Percentiles rank a stretch among this genome's conserved stretches.
Conservation (phyloP, 2,329 filamentous ascomycete species). For the Juglanconis oblonga region DNA sequence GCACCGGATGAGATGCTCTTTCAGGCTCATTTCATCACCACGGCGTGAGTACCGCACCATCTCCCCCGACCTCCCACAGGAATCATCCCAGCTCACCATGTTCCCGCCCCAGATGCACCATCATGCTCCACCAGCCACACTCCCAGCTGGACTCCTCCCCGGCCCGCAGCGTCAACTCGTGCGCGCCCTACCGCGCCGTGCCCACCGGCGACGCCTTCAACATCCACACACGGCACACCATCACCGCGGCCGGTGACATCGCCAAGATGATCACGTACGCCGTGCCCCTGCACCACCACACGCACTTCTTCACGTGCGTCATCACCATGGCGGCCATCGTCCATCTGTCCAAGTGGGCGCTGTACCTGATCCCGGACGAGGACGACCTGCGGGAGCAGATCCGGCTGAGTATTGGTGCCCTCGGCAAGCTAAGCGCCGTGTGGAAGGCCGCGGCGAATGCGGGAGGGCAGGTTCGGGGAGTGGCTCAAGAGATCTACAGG, state of each 20-base stretch:
- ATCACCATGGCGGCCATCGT: constrained; percentile 77
- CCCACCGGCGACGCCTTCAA: constrained; percentile 52
- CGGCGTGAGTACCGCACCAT: constrained; percentile 41
- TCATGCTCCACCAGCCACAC: constrained; percentile 76
- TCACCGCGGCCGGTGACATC: constrained; percentile 75
- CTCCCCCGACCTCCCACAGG: too few species aligned
- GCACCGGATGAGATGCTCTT: constrained; percentile 87
- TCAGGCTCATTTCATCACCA: constrained; percentile 78
- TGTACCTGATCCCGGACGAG: constrained; percentile 60
- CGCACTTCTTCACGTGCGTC: constrained; percentile 80
- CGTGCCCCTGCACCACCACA: constrained; percentile 68
- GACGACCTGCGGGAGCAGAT: constrained; percentile 72
- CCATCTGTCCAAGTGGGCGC: constrained; percentile 75
- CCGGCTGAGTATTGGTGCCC: constrained; percentile 72
- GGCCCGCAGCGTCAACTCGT: constrained; percentile 59
- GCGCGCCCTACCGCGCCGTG: constrained; percentile 57
- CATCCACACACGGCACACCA: constrained; percentile 74
- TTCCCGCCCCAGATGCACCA: constrained; percentile 48
- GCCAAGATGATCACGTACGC: constrained; percentile 73
- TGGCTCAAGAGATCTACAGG: constrained; percentile 73
- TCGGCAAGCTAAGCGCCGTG: constrained; percentile 65
- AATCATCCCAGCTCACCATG: constrained; percentile 19
- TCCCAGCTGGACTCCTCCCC: constrained; percentile 69
- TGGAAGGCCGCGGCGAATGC: constrained; percentile 73
- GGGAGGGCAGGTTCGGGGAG: constrained; percentile 69